Base-by-base conservation (phyloP, 2,329 filamentous ascomycete genomes). In the Colletotrichum magnum region DNA sequence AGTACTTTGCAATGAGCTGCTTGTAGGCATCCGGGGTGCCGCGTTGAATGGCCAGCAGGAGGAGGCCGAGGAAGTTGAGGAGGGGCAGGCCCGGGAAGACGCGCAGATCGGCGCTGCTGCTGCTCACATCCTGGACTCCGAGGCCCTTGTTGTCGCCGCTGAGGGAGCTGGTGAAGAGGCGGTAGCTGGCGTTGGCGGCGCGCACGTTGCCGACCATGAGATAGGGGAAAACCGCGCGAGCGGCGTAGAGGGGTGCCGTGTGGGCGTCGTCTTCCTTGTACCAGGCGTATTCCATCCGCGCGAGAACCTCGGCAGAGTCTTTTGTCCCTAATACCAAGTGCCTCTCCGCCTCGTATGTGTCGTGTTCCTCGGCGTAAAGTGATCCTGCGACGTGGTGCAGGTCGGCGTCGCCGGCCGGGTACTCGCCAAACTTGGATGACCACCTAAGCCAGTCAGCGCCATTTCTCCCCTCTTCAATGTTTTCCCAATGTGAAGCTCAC, bases 81-180 rank as follows among this genome's bases (percentile, higher is more conserved):
- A 99, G 87, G n/a, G 96, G 96, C 72, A 99, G 84, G 68, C 93
- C 94, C 0, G 95, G 95, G 80, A 97, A 98, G 69, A 98, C 88
- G 72, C 92, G 91, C 52, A 93, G 82, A 71, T 97, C 94, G 63
- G 90, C 90, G 52, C 85, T 89, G 51, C 89, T 86, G 74, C 91
- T 93, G 77, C 92, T 93, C 61, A 98, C 93, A 75, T 94, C 90
- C 80, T 98, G 94, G 6, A 93, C 90, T 45, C 86, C 87, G n/a
- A 97, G 88, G 32, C 80, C 78, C 52, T 84, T 80, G 75, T 80
- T 78, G 39, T 83, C 82, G 5, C 83, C 80, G 58, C 79, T 79
- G 39, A 77, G 69, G n/a, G 80, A 78, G 12, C 70, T 74, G 67
- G 80, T 79, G n/a, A 87, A 87, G 69, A 94, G 85, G 54, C 93